Evolutionary conservation across 139 green algal species (phyloP).

Genomic region (Chlorella sp.): DNA sequence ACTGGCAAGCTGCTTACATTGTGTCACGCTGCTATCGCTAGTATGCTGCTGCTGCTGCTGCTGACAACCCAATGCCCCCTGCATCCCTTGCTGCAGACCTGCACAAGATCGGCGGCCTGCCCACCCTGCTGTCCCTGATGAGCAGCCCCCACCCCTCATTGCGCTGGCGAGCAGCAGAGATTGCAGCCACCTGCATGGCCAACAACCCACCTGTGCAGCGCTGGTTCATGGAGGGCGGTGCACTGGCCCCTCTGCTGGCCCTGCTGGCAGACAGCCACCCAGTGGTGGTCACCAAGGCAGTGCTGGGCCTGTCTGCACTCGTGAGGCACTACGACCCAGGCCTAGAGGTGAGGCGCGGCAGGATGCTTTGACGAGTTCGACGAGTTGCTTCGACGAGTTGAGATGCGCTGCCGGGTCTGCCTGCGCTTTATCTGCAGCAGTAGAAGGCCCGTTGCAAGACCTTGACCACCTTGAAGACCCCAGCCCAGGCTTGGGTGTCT

Average conservation of each 20-base stretch:
- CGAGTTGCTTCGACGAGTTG: too few relatives aligned
- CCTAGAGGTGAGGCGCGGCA: neutral
- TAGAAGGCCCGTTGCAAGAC: too few relatives aligned
- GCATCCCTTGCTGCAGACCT: constrained; percentile 50
- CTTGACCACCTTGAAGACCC: too few relatives aligned
- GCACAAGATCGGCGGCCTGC: constrained; percentile 73
- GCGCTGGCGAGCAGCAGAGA: constrained; percentile 62
- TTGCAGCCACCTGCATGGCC: constrained; percentile 71
- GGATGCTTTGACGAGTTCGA: too few relatives aligned
- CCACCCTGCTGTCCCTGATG: constrained; percentile 66
- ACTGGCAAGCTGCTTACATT: neutral
- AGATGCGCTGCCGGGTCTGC: too few relatives aligned
- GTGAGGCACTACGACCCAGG: neutral
- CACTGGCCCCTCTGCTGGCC: constrained; percentile 47
- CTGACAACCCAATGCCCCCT: neutral
- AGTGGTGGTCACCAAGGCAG: neutral
- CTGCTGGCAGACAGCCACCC: constrained; percentile 31
- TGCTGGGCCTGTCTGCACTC: neutral
- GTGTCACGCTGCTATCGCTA: neutral
- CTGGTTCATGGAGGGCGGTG: constrained; percentile 62
- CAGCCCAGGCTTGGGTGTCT: too few relatives aligned
- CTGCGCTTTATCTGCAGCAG: too few relatives aligned
- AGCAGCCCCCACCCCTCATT: constrained; percentile 38
- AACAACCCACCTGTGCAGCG: constrained; percentile 78
- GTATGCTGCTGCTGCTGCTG: too few relatives aligned